Evolutionary conservation across 345 rosid species (phyloP), one percentile per base, ranked within the genome.

Genomic region (Arabidopsis suecica): DNA sequence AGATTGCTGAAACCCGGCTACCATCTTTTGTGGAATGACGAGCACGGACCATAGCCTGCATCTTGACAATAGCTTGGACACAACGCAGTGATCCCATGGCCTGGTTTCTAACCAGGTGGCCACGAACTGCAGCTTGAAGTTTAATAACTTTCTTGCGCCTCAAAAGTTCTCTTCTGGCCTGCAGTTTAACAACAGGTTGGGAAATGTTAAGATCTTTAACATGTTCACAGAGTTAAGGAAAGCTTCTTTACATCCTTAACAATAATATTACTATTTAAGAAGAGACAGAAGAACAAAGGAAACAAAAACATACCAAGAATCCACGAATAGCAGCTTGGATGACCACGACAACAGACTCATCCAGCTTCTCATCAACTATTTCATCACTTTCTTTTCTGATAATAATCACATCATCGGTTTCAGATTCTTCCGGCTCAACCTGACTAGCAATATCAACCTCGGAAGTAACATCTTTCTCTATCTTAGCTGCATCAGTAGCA

Each of bases 91-190:
- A 82, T 57, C 94, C 99, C 83, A 82, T 73, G 54, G 98, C 99
- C 74, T 87, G 97, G 72, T 67, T 92, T 69, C 99, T 84, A 71
- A 92, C 97, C 83, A 95, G 67, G 83, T 90, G 91, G 33, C 99
- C 97, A 10, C 99, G 93, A 13, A 88, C 87, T 55, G 88, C 94
- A 75, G 99, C 98, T 83, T 95, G 99, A 88, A 93, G 78, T 83
- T 86, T 90, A 36, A 93, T 77, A 36, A 90, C 85, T 61, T 83
- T 90, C 85, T 86, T 89, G 44, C 77, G 88, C 87, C 79, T 91
- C 69, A 77, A 56, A 72, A 93, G 82, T 75, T 88, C 89, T 72
- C 61, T 90, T 47, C 76, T 82, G 61, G 88, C 96, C 97, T 95
- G 70, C 51, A 70, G 42, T 40, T 28, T 28, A 48, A 7, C 45